Conservation (phyloP, 2,329 filamentous ascomycete genomes). For the Colletotrichum somersetense region DNA sequence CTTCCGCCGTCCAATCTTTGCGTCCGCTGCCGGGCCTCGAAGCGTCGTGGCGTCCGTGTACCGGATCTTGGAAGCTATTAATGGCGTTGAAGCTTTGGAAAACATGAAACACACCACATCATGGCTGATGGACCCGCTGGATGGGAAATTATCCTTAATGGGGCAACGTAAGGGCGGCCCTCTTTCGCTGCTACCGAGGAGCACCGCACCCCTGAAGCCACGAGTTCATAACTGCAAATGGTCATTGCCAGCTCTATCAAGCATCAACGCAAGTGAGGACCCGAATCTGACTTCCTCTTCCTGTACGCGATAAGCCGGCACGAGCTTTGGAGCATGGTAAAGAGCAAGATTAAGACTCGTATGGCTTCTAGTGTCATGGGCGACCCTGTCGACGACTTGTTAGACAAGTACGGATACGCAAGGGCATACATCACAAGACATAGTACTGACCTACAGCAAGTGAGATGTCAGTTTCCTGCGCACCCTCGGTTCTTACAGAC, state of each 20-base stretch:
- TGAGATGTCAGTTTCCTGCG: slow-evolving; percentile 1
- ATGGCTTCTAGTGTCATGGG: slow-evolving; percentile 27
- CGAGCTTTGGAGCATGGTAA: slow-evolving; percentile 17
- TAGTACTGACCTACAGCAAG: slow-evolving; percentile 11
- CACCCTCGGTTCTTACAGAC: background rate
- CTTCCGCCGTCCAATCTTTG: slow-evolving; percentile 17
- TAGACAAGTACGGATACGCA: slow-evolving; percentile 23
- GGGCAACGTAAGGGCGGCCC: slow-evolving; percentile 22
- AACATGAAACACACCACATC: slow-evolving; percentile 42
- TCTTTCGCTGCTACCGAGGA: slow-evolving; percentile 34
- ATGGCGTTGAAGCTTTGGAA: slow-evolving; percentile 32
- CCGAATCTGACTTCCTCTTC: background rate
- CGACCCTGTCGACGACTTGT: slow-evolving; percentile 14
- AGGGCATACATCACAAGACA: background rate
- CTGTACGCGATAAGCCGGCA: background rate
- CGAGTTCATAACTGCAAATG: background rate
- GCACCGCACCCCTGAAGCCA: slow-evolving; percentile 15
- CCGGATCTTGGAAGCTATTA: slow-evolving; percentile 9
- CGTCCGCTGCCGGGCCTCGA: slow-evolving; percentile 26
- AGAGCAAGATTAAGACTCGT: slow-evolving; percentile 27
- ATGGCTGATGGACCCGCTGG: slow-evolving; percentile 36
- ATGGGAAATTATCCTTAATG: slow-evolving; percentile 34
- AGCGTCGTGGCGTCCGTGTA: slow-evolving; percentile 30
- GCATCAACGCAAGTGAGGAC: slow-evolving; percentile 2
- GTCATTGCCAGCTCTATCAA: background rate